Percentiles rank a stretch among this genome's conserved stretches.
Conservation (phyloP, 108 stramenopile species). For the Nitzschia sp. region DNA sequence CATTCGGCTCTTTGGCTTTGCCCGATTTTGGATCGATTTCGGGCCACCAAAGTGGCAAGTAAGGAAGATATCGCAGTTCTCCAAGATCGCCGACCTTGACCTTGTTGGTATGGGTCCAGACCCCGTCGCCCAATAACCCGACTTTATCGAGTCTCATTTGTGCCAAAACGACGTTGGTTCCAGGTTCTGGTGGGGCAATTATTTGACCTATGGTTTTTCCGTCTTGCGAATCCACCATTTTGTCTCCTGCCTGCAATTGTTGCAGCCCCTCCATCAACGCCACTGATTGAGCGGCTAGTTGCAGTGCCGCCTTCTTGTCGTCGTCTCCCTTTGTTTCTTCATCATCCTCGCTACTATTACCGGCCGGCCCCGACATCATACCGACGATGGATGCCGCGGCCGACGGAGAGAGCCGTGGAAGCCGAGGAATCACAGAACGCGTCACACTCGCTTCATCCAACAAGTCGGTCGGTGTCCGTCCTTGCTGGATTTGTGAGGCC, state of each 20-base stretch:
- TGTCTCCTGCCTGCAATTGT: constrained; percentile 47
- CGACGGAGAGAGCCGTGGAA: constrained; percentile 71
- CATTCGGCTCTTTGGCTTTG: constrained; percentile 52
- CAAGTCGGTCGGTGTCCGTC: constrained; percentile 9
- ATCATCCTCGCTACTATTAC: constrained; percentile 20
- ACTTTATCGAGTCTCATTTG: constrained; percentile 81
- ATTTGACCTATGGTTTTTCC: constrained; percentile 85
- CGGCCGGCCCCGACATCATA: constrained; percentile 65
- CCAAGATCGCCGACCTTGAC: constrained; percentile 56
- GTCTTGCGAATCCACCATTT: constrained; percentile 72
- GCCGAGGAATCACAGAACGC: constrained; percentile 36
- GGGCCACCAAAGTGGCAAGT: constrained; percentile 88
- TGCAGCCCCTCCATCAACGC: constrained; percentile 44
- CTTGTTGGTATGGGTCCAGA: constrained; percentile 71
- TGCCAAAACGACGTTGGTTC: constrained; percentile 78
- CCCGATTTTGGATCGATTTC: constrained; percentile 70
- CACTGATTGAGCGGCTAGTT: constrained; percentile 45
- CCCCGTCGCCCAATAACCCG: constrained; percentile 49
- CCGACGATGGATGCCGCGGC: constrained; percentile 69
- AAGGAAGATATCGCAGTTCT: constrained; percentile 78
- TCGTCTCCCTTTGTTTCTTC: constrained; percentile 27
- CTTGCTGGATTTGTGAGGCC: constrained; percentile 65
- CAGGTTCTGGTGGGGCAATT: constrained; percentile 65
- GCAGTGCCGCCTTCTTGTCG: constrained; percentile 24
- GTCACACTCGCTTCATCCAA: constrained; percentile 2